Conservation (phyloP, 441 rosid genomes). For the Dalechampia spathulata region DNA sequence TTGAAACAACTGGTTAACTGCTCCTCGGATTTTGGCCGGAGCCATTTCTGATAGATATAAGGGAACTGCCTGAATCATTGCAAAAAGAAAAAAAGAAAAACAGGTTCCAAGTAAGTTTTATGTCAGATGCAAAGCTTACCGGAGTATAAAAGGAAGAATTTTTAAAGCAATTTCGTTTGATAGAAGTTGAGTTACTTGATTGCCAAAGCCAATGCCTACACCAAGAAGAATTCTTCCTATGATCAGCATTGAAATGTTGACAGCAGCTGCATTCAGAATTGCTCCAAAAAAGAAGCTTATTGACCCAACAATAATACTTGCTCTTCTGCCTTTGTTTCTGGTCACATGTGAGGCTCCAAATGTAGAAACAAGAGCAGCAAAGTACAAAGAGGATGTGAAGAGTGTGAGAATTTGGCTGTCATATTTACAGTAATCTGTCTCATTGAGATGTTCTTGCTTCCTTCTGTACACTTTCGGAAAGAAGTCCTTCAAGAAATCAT, state of each 20-base stretch:
- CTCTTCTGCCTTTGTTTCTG: conserved; percentile 53
- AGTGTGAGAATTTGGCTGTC: conserved; percentile 76
- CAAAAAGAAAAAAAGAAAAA: conserved; percentile 29
- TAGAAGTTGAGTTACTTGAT: conserved; percentile 39
- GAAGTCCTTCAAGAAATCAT: conserved; percentile 77
- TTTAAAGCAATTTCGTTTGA: too few relatives aligned
- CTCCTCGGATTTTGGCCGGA: conserved; percentile 75
- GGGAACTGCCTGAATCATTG: conserved; percentile 66
- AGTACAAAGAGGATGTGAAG: conserved; percentile 78
- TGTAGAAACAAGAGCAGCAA: conserved; percentile 74
- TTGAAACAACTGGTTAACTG: conserved; percentile 77
- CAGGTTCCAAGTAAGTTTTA: too few relatives aligned
- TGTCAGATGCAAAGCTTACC: too few relatives aligned
- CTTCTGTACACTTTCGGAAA: conserved; percentile 67
- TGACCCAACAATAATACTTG: conserved; percentile 66
- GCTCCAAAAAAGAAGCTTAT: conserved; percentile 77
- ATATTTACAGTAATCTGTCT: conserved; percentile 89
- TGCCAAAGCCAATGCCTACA: conserved; percentile 78
- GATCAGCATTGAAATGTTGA: conserved; percentile 60
- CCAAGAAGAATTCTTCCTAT: conserved; percentile 71
- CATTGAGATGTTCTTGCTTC: conserved; percentile 59
- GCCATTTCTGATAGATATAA: conserved; percentile 87
- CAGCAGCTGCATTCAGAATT: conserved; percentile 58
- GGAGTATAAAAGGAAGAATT: too few relatives aligned
- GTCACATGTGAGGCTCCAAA: conserved; percentile 74